Percentiles rank a stretch among this genome's conserved stretches.
phyloP scores from a whole-genome alignment of 768 basidiomycete species.

The Phlebiopsis gigantea region DNA sequence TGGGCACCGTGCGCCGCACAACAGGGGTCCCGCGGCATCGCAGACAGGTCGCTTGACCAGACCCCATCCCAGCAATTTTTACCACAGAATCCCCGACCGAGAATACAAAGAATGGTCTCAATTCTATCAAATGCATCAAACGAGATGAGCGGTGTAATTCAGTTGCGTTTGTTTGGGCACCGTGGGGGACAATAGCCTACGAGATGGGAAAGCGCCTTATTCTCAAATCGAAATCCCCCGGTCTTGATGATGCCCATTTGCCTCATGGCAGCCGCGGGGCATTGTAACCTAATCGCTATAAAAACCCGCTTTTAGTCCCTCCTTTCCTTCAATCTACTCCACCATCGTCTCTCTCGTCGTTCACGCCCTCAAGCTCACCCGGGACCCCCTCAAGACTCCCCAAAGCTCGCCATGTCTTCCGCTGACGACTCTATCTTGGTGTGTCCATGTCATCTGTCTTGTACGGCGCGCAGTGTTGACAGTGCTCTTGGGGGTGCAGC shows the following conservation, averaged over 20 bases:
- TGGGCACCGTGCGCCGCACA: conserved; percentile 16
- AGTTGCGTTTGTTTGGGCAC: neutral
- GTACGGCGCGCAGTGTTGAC: neutral
- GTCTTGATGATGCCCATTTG: conserved; percentile 2
- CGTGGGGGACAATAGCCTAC: conserved; percentile 6
- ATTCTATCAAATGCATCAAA: neutral
- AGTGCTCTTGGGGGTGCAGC: conserved; percentile 30
- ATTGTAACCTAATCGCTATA: conserved; percentile 36
- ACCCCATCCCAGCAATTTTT: neutral
- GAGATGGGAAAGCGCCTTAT: conserved; percentile 6
- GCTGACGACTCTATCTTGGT: conserved; percentile 11
- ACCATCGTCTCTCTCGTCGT: conserved; percentile 15
- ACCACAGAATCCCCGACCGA: neutral
- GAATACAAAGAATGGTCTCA: neutral
- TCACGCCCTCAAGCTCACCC: conserved; percentile 15
- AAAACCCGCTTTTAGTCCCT: conserved; percentile 31
- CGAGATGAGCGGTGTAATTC: neutral
- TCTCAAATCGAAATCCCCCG: conserved; percentile 6
- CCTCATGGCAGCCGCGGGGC: conserved; percentile 42
- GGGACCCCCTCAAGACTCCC: conserved; percentile 13
- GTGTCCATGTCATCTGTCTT: neutral
- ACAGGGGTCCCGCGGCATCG: neutral
- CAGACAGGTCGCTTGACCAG: neutral
- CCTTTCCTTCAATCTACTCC: conserved; percentile 23
- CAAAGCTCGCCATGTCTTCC: conserved; percentile 28